Base-by-base conservation (phyloP, 805 yeast genomes). In the Candida cerambycidarum region DNA sequence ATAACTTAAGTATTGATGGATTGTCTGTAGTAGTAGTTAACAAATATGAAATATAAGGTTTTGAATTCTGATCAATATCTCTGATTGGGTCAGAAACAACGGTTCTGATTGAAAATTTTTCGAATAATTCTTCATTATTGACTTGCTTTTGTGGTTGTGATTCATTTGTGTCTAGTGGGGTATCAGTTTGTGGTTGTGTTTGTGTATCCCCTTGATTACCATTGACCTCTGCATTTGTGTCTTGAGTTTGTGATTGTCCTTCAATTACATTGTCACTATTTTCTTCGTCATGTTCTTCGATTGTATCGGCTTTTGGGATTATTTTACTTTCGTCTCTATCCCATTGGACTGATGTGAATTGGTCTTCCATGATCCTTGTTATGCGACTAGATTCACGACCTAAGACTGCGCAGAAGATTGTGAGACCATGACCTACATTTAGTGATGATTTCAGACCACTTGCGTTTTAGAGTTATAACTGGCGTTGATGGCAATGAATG, bases 1-100 rank as follows among this genome's bases (percentile, higher is more conserved):
- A 46, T 27, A 69, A 55, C 43, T 60, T 58, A 37, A 61, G 49
- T 43, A 85, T 77, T 3, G 72, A 73, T 1, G 90, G 85, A 53
- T 79, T 76, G 56, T 83, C 73, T 1, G 90, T 75, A 38, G 68
- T 63, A 1, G 93, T 79, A 24, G 82, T 75, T 19, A 89, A 69
- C 31, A 83, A 67, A 57, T 85, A 89, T 4, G 93, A 77, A 9
- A 86, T 83, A 59, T 65, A 88, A n/a, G 88, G 82, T 51, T 84
- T 85, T 46, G 85, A 83, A 2, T 85, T 81, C 39, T 63, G 56
- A 43, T 87, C 93, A 41, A 77, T 69, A 56, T 85, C 92, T 53
- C 83, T 79, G 43, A 76, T 73, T 2, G 95, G 93, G 16, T 74
- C 73, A 2, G 73, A 59, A 5, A 85, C 88, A n/a, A 48, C 42